Conservation (phyloP, 164 flowering plant species). For the Tinospora cordifolia region DNA sequence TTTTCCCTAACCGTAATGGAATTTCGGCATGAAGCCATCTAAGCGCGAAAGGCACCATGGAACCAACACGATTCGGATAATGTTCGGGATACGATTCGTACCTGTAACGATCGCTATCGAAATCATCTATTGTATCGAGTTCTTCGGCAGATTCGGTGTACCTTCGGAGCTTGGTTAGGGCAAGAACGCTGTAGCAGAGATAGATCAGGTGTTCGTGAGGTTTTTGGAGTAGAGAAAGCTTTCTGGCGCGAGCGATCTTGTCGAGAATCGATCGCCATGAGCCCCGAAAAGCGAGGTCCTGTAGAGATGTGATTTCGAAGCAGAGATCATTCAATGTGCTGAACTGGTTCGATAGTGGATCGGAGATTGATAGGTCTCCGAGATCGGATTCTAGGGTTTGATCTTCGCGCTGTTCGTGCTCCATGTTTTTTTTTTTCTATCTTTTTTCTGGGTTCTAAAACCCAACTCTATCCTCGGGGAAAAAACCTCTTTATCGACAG, state of each 20-base stretch:
- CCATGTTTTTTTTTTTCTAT: too few species aligned
- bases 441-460: too few species aligned
- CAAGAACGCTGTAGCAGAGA: slow-evolving; percentile 54
- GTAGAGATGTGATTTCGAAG: slow-evolving; percentile 52
- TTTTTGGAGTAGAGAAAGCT: slow-evolving; percentile 41
- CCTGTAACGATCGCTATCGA: slow-evolving; percentile 35
- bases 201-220: slow-evolving; percentile 77
- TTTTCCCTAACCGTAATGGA: slow-evolving; percentile 26
- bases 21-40: too few species aligned
- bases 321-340: slow-evolving; percentile 36
- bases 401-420: too few species aligned
- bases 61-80: too few species aligned
- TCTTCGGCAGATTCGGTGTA: slow-evolving; percentile 53
- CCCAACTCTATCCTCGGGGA: too few species aligned
- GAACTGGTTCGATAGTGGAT: too few species aligned
- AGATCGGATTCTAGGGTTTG: too few species aligned
- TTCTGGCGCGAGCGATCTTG: slow-evolving; percentile 46
- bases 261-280: slow-evolving; percentile 81
- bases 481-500: too few species aligned
- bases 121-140: slow-evolving; percentile 50
- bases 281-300: slow-evolving; percentile 77
- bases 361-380: too few species aligned
- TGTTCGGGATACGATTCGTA: slow-evolving; percentile 54
- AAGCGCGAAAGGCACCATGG: too few species aligned
- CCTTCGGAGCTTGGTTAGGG: slow-evolving; percentile 70